Evolutionary conservation across 225 moss, liverwort and hornwort genomes (phyloP).

Genomic region (Pseudoscleropodium purum): DNA sequence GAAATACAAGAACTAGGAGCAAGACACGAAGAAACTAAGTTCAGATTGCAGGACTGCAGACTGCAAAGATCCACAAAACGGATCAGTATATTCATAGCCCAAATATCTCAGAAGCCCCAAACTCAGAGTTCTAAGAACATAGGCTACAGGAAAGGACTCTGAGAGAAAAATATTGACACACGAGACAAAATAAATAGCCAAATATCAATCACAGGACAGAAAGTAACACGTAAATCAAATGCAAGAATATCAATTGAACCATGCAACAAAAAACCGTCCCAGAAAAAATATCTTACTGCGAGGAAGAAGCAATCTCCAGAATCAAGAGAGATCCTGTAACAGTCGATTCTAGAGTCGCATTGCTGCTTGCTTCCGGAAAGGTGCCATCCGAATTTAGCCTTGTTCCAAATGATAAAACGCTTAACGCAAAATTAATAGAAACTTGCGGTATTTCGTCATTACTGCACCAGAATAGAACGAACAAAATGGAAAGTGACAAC

Average conservation of each 20-base stretch:
- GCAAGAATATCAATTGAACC: neutral
- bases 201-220: neutral
- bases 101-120: neutral
- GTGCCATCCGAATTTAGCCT: constrained; percentile 52
- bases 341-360: constrained; percentile 75
- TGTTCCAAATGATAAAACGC: constrained; percentile 78
- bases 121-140: neutral
- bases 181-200: neutral
- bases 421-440: constrained; percentile 75
- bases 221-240: neutral
- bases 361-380: constrained; percentile 56
- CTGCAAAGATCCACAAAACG: neutral
- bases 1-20: neutral
- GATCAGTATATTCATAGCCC: neutral
- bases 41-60: neutral
- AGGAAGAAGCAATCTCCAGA: constrained; percentile 71
- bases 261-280: neutral
- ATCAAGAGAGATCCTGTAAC: constrained; percentile 85
- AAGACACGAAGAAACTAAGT: neutral
- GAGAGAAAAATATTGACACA: neutral
- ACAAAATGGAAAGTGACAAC: neutral
- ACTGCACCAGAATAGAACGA: constrained; percentile 28
- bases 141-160: neutral
- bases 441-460: constrained; percentile 72
- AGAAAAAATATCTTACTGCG: constrained; percentile 33